These are phyloP conservation scores for Schwanniomyces vanrijiae DNA, from an alignment of 805 yeast genomes.

Conservation along the genomic window DNA sequence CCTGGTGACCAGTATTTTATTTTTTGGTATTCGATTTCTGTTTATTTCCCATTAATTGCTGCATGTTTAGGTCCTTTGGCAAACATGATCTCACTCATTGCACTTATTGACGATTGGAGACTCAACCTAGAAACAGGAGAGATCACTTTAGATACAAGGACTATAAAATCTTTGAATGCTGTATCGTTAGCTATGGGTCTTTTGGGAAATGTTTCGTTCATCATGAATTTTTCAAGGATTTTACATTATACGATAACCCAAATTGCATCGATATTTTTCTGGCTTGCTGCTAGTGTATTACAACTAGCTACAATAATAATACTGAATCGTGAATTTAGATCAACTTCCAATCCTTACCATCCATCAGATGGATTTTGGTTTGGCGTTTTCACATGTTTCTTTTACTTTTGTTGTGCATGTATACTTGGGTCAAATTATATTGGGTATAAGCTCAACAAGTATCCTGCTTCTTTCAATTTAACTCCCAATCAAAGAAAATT, in stretches of 20 bases:
- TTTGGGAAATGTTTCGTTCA: constrained; percentile 64
- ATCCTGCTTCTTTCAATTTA: constrained; percentile 71
- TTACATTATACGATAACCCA: constrained; percentile 64
- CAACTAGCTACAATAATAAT: constrained; percentile 50
- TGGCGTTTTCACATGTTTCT: constrained; percentile 62
- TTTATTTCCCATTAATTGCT: constrained; percentile 71
- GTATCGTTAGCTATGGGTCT: constrained; percentile 65
- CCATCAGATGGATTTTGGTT: constrained; percentile 75
- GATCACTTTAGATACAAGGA: constrained; percentile 32
- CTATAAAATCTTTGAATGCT: constrained; percentile 58
- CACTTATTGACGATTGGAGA: constrained; percentile 72
- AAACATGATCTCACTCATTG: constrained; percentile 69
- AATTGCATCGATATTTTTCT: constrained; percentile 58
- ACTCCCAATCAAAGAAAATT: constrained; percentile 67
- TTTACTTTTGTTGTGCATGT: constrained; percentile 59
- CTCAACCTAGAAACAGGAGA: constrained; percentile 20
- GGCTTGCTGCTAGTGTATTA: constrained; percentile 58
- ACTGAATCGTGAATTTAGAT: constrained; percentile 23
- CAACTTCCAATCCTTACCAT: constrained; percentile 9
- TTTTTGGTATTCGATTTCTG: constrained; percentile 66
- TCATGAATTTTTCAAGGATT: constrained; percentile 65
- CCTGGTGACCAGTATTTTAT: constrained; percentile 39
- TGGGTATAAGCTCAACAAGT: constrained; percentile 57
- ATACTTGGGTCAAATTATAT: constrained; percentile 56
- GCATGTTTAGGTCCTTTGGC: constrained; percentile 76